Conservation (phyloP, 192 early-diverging fungal species). For the Rhizophagus sp. region DNA sequence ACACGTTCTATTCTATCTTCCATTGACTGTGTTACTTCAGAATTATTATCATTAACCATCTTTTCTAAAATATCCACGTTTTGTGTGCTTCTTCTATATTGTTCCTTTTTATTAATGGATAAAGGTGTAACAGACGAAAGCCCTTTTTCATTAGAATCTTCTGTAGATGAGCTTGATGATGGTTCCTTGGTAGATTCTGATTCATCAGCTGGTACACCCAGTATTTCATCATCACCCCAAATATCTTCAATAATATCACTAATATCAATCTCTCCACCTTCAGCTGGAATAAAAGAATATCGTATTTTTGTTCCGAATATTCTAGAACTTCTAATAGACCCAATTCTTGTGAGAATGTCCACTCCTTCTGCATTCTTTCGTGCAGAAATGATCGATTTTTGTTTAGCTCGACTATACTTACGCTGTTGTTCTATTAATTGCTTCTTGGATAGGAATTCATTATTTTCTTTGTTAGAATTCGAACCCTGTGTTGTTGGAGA, state of each 20-base stretch:
- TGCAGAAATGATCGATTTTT: conserved; percentile 14
- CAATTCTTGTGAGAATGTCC: conserved; percentile 41
- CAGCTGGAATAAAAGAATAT: conserved; percentile 44
- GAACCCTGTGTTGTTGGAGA: not conserved
- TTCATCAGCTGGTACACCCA: not conserved
- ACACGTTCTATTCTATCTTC: conserved; percentile 29
- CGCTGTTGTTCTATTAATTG: conserved; percentile 30
- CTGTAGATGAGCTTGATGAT: not conserved
- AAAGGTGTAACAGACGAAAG: not conserved
- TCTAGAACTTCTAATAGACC: conserved; percentile 42
- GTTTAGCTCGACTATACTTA: conserved; percentile 24
- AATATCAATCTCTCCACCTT: conserved; percentile 46
- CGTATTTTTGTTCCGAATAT: conserved; percentile 44
- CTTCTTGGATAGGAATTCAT: conserved; percentile 7
- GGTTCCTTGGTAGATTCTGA: not conserved
- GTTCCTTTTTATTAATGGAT: not conserved
- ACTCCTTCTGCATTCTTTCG: conserved; percentile 39
- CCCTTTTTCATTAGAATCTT: not conserved
- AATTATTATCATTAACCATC: conserved; percentile 7
- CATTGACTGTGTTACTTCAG: conserved; percentile 3
- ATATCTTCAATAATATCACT: conserved; percentile 50
- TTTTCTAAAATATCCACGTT: conserved; percentile 25
- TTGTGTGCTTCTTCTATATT: conserved; percentile 11
- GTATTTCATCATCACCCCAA: conserved; percentile 38
- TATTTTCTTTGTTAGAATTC: not conserved